Conservation (phyloP, 225 moss, liverwort and hornwort species). For the Anthoceros angustus region DNA sequence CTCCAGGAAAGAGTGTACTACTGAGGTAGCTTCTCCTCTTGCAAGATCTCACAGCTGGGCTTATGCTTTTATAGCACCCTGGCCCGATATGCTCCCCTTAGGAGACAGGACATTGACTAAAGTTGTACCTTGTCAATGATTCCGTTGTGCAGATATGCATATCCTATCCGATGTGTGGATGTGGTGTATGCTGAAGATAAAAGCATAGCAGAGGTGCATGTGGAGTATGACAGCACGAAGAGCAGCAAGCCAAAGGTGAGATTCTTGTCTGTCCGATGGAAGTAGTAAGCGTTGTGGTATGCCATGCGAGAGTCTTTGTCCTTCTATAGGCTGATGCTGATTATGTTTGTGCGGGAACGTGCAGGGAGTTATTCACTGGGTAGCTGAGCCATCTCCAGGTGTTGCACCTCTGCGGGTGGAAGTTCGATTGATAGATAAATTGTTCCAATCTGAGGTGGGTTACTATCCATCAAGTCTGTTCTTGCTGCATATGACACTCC, state of each 20-base stretch:
- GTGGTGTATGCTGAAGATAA: slow-evolving; percentile 55
- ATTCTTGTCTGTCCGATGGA: background rate
- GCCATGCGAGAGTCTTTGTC: background rate
- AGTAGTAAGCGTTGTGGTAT: background rate
- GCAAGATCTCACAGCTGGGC: too few relatives aligned
- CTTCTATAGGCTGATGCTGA: background rate
- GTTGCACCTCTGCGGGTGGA: slow-evolving; percentile 72
- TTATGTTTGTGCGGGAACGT: background rate
- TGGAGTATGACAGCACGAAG: slow-evolving; percentile 72
- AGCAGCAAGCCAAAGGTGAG: slow-evolving; percentile 77
- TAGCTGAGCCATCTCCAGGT: slow-evolving; percentile 59
- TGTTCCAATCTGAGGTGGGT: slow-evolving; percentile 76
- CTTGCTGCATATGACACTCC: background rate
- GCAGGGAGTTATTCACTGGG: slow-evolving; percentile 95
- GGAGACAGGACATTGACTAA: background rate
- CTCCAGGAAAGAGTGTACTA: slow-evolving; percentile 86
- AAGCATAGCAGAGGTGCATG: slow-evolving; percentile 66
- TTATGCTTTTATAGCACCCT: background rate
- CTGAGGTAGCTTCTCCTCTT: slow-evolving; percentile 43
- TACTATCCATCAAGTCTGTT: background rate
- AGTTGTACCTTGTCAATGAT: background rate
- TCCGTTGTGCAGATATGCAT: slow-evolving; percentile 56
- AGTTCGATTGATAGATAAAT: slow-evolving; percentile 70
- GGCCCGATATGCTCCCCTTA: background rate
- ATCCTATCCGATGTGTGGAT: slow-evolving; percentile 83